Conservation (phyloP, 2,329 filamentous ascomycete genomes). For the Diaporthe eres region DNA sequence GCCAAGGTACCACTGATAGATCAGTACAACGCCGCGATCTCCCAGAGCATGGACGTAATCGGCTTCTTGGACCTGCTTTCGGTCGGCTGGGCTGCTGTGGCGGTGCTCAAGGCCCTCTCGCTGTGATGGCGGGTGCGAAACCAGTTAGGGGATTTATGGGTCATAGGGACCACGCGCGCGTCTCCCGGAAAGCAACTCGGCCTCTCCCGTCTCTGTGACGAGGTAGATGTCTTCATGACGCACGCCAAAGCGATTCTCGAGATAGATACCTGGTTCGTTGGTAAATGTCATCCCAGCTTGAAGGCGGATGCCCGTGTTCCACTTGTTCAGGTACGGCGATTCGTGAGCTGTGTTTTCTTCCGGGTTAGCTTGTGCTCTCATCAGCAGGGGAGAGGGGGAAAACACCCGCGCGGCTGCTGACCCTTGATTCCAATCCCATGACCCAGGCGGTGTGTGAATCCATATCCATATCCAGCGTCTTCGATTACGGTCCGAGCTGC, state of each 20-base stretch:
- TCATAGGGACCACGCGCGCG: constrained; percentile 67
- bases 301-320: constrained; percentile 63
- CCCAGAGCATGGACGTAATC: constrained; percentile 46
- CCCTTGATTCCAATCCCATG: constrained; percentile 76
- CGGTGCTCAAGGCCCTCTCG: constrained; percentile 43
- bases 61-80: constrained; percentile 42
- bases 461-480: constrained; percentile 69
- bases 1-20: constrained; percentile 49
- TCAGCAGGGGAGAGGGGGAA: not conserved
- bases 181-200: constrained; percentile 68
- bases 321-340: constrained; percentile 75
- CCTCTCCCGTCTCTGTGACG: constrained; percentile 65
- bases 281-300: constrained; percentile 74
- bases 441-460: constrained; percentile 74
- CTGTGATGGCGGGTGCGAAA: constrained; percentile 12
- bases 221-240: constrained; percentile 74
- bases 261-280: constrained; percentile 74
- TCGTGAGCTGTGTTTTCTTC: constrained; percentile 63
- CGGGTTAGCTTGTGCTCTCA: constrained; percentile 10
- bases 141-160: constrained; percentile 51
- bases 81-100: constrained; percentile 46
- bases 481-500: constrained; percentile 71
- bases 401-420: constrained; percentile 35
- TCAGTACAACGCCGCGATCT: constrained; percentile 50
- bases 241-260: constrained; percentile 72